phyloP scores from a whole-genome alignment of 768 basidiomycete genomes.

The Boletus tylopilopsis region DNA sequence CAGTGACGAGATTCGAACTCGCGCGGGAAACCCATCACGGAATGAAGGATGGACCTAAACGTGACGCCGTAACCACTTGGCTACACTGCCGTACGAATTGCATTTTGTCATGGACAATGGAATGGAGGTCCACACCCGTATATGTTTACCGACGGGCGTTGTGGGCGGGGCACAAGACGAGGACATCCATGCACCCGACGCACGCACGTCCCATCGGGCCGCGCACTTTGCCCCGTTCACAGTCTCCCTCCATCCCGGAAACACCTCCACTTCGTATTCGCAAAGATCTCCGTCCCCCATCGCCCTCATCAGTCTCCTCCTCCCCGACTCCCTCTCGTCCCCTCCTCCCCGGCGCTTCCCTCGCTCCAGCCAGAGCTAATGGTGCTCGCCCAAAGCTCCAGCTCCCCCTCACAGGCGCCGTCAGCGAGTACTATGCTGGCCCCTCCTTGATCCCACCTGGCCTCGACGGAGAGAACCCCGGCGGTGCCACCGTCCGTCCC shows the following conservation, averaged over 20 bases:
- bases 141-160: constrained; percentile 10
- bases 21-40: constrained; percentile 58
- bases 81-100: constrained; percentile 41
- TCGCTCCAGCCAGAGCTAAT: constrained; percentile 17
- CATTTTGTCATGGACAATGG: rapidly evolving
- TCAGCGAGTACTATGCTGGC: constrained; percentile 32
- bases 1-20: constrained; percentile 61
- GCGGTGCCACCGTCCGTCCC: constrained; percentile 42
- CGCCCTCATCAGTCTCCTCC: constrained; percentile 27
- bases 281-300: constrained; percentile 35
- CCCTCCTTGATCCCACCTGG: constrained; percentile 33
- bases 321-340: constrained; percentile 33
- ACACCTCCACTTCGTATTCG: constrained; percentile 41
- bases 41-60: constrained; percentile 42
- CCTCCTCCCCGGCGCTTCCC: constrained; percentile 28
- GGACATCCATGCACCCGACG: constrained; percentile 25
- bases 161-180: constrained; percentile 1
- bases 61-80: constrained; percentile 61
- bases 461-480: constrained; percentile 34
- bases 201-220: constrained; percentile 50
- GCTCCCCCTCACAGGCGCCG: constrained; percentile 30
- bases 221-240: constrained; percentile 39
- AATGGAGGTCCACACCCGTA: background rate
- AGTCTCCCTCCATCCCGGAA: constrained; percentile 40
- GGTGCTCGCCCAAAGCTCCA: constrained; percentile 33